These are phyloP conservation scores for Aspergillus udagawae DNA, from an alignment of 2,329 filamentous ascomycete genomes.

Conservation along the genomic window DNA sequence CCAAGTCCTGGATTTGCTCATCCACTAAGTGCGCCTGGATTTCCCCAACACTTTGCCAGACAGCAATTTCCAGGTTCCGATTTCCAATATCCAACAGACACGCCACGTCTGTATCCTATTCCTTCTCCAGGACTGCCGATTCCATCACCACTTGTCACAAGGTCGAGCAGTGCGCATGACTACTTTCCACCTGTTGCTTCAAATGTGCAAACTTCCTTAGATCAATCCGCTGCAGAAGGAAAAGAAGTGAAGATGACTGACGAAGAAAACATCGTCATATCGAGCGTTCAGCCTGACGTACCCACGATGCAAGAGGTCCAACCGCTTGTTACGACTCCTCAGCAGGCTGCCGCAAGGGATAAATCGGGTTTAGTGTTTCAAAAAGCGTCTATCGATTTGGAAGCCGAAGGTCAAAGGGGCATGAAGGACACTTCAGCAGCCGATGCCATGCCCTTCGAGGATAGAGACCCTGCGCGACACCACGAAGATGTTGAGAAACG, in stretches of 20 bases:
- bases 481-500: not conserved
- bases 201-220: slow-evolving; percentile 9
- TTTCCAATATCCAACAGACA: slow-evolving; percentile 25
- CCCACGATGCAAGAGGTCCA: not conserved
- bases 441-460: not conserved
- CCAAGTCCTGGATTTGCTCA: slow-evolving; percentile 4
- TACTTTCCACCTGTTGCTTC: slow-evolving; percentile 29
- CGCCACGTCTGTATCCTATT: slow-evolving; percentile 37
- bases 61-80: slow-evolving; percentile 1
- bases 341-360: not conserved
- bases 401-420: not conserved
- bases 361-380: not conserved
- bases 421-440: not conserved
- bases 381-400: not conserved
- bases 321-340: not conserved
- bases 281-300: not conserved
- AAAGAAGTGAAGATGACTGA: not conserved
- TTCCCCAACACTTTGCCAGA: not conserved
- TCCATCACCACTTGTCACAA: slow-evolving; percentile 36
- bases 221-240: not conserved
- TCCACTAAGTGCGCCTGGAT: not conserved
- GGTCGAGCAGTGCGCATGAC: slow-evolving; percentile 19
- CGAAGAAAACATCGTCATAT: not conserved
- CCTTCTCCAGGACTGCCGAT: slow-evolving; percentile 38
- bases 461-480: not conserved